phyloP scores from a whole-genome alignment of 2,329 filamentous ascomycete genomes.

The Epichloe glyceriae region DNA sequence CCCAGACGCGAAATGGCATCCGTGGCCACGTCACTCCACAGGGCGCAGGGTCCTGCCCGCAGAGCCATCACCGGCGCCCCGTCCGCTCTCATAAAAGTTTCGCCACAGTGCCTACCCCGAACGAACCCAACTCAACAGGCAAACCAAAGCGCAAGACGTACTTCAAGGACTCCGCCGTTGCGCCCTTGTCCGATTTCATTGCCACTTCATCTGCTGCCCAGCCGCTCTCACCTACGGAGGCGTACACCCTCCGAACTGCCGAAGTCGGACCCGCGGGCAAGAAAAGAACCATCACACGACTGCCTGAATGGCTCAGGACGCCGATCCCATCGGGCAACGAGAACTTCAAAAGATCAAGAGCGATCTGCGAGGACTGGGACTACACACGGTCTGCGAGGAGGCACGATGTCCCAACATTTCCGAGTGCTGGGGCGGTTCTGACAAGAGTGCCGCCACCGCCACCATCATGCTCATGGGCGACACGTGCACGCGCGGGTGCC shows the following conservation, averaged over 20 bases:
- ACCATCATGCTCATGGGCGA: constrained; percentile 99
- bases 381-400: constrained; percentile 97
- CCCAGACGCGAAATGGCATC: constrained; percentile 16
- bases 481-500: constrained; percentile 89
- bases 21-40: constrained; percentile 27
- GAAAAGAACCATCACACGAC: constrained; percentile 53
- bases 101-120: constrained; percentile 31
- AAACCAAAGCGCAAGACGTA: constrained; percentile 31
- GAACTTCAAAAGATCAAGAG: constrained; percentile 94
- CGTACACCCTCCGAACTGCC: constrained; percentile 48
- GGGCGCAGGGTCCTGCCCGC: constrained; percentile 29
- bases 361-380: constrained; percentile 73
- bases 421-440: constrained; percentile 90
- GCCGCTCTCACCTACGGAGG: constrained; percentile 37
- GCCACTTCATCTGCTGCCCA: constrained; percentile 25
- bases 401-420: constrained; percentile 94
- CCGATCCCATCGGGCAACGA: constrained; percentile 69
- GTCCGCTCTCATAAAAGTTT: constrained; percentile 20
- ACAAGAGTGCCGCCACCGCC: constrained; percentile 82
- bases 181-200: constrained; percentile 46
- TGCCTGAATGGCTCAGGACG: constrained; percentile 93
- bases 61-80: constrained; percentile 24
- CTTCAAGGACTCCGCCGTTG: constrained; percentile 46
- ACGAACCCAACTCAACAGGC: constrained; percentile 12
- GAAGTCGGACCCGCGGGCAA: constrained; percentile 51